Conservation (phyloP, 192 early-diverging fungal genomes). For the Coemansia sp. region DNA sequence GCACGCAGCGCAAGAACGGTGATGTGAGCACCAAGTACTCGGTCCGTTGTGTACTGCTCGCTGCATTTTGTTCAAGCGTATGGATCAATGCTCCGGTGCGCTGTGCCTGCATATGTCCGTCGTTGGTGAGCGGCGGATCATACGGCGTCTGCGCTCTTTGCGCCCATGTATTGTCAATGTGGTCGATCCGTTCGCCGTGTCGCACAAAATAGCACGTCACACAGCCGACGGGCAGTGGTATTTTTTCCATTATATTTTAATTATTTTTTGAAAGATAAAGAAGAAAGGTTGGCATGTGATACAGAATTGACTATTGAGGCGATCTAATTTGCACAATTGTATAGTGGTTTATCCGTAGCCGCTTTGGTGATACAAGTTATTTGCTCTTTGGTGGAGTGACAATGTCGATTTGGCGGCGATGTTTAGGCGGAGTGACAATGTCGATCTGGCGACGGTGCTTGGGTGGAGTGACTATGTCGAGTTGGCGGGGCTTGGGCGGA, state of each 20-base stretch:
- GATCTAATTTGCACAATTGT: too few species aligned
- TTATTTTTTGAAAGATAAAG: background rate
- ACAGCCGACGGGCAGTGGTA: slow-evolving; percentile 20
- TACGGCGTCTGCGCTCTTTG: slow-evolving; percentile 22
- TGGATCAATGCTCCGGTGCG: slow-evolving; percentile 32
- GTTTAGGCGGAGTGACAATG: too few species aligned
- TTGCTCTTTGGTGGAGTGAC: too few species aligned
- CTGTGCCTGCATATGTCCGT: slow-evolving; percentile 29
- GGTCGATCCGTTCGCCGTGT: slow-evolving; percentile 52
- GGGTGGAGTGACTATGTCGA: too few species aligned
- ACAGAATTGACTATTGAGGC: too few species aligned
- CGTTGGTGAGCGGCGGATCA: slow-evolving; percentile 44
- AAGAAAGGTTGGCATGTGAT: background rate
- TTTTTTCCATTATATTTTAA: slow-evolving; percentile 4
- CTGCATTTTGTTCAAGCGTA: slow-evolving; percentile 14
- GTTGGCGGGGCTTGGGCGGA: too few species aligned
- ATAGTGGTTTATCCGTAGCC: too few species aligned
- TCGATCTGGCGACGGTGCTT: too few species aligned
- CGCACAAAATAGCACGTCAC: slow-evolving; percentile 45
- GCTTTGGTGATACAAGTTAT: too few species aligned
- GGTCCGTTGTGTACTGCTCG: background rate
- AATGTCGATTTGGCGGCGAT: too few species aligned
- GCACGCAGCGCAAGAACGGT: slow-evolving; percentile 48
- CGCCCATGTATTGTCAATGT: slow-evolving; percentile 46
- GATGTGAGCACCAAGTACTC: slow-evolving; percentile 40